These are phyloP conservation scores for Amanita rubescens DNA, from an alignment of 768 basidiomycete species.

Conservation along the genomic window DNA sequence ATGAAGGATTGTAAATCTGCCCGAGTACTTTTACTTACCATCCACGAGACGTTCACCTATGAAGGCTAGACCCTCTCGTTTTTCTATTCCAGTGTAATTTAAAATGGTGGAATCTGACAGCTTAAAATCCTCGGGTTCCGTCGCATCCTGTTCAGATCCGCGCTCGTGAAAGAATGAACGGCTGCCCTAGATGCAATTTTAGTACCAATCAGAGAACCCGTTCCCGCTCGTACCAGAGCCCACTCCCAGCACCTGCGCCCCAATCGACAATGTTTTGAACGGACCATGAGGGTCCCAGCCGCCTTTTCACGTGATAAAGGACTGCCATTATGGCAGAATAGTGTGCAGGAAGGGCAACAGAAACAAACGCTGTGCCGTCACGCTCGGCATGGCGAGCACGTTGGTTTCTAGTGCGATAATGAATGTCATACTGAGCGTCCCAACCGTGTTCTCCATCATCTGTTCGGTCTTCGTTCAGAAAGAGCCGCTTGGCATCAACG, in stretches of 20 bases:
- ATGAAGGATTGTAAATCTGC: conserved; percentile 2
- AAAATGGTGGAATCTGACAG: conserved; percentile 44
- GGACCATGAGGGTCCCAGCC: conserved; percentile 57
- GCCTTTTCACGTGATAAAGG: conserved; percentile 53
- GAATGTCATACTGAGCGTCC: conserved; percentile 47
- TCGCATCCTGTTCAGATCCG: conserved; percentile 13
- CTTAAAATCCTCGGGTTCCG: conserved; percentile 24
- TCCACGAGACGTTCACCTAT: conserved; percentile 60
- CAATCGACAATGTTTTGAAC: conserved; percentile 69
- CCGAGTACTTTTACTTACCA: conserved; percentile 29
- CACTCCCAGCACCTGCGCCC: conserved; percentile 79
- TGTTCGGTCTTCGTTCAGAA: conserved; percentile 29
- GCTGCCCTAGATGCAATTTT: conserved; percentile 46
- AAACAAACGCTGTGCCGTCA: conserved; percentile 80
- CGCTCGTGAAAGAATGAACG: conserved; percentile 49
- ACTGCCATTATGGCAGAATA: conserved; percentile 78
- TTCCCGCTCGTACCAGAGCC: conserved; percentile 56
- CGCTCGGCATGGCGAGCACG: conserved; percentile 51
- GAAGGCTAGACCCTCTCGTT: conserved; percentile 57
- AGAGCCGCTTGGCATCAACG: conserved; percentile 67
- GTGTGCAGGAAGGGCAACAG: conserved; percentile 79
- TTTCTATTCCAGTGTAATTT: conserved; percentile 72
- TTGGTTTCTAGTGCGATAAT: conserved; percentile 56
- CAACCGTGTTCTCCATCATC: conserved; percentile 33
- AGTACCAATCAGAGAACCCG: conserved; percentile 6